Evolutionary conservation across 1,284 basidiomycete genomes (phyloP).

Genomic region (Crepidotus sp.): DNA sequence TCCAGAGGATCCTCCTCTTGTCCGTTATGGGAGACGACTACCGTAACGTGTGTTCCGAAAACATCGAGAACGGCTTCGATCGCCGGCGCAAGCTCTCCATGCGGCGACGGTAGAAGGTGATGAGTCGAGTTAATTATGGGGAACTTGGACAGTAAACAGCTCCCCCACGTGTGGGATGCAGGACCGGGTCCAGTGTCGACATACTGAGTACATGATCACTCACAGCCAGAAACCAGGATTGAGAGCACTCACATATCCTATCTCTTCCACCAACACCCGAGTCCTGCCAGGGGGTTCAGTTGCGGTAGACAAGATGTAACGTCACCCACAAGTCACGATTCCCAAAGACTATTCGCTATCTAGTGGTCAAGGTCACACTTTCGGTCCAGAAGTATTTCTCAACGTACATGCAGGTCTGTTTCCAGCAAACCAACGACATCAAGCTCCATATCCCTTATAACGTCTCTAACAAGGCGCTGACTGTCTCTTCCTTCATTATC

Average conservation of each 20-base stretch:
- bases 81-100: slow-evolving; percentile 86
- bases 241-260: slow-evolving; percentile 62
- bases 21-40: slow-evolving; percentile 87
- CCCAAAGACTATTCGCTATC: slow-evolving; percentile 77
- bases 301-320: background rate
- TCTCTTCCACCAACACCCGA: slow-evolving; percentile 66
- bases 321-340: slow-evolving; percentile 74
- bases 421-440: slow-evolving; percentile 81
- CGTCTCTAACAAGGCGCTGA: slow-evolving; percentile 67
- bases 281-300: slow-evolving; percentile 38
- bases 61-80: slow-evolving; percentile 85
- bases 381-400: background rate
- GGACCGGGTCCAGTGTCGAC: slow-evolving; percentile 83
- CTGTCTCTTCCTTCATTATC: slow-evolving; percentile 79
- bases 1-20: slow-evolving; percentile 91
- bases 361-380: slow-evolving; percentile 1
- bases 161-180: slow-evolving; percentile 89
- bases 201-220: slow-evolving; percentile 35
- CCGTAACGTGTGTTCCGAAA: slow-evolving; percentile 73
- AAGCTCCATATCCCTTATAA: slow-evolving; percentile 77
- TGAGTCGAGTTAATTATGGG: slow-evolving; percentile 88
- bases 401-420: slow-evolving; percentile 75
- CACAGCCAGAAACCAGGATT: slow-evolving; percentile 3
- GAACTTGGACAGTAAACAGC: slow-evolving; percentile 41
- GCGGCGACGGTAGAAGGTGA: slow-evolving; percentile 83